Conservation (phyloP, 75 land plant species). For the Ceratopteris richardii region DNA sequence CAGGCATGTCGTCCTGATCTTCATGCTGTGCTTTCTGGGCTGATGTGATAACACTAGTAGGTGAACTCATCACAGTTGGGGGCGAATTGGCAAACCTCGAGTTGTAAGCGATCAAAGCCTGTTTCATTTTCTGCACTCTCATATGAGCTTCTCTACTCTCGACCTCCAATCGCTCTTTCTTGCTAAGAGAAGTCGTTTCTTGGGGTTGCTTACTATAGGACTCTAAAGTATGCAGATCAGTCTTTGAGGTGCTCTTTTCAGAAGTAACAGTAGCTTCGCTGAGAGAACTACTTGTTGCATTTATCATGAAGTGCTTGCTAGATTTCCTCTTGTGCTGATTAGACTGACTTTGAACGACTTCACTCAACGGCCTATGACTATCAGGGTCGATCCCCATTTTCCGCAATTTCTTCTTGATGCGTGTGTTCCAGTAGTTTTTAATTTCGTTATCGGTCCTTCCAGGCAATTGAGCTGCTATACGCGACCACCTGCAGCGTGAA, state of each 20-base stretch:
- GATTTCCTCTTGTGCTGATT: too few species aligned
- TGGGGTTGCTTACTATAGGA: too few species aligned
- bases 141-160: constrained; percentile 6
- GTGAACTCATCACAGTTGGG: background rate
- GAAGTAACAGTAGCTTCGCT: too few species aligned
- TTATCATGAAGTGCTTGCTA: too few species aligned
- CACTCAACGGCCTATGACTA: constrained; percentile 43
- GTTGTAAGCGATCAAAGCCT: background rate
- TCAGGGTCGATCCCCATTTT: constrained; percentile 73
- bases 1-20: too few species aligned
- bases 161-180: constrained; percentile 1
- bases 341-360: too few species aligned
- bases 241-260: too few species aligned
- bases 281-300: too few species aligned
- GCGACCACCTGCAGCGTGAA: constrained; percentile 50
- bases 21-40: background rate
- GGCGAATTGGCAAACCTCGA: background rate
- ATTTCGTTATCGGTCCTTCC: constrained; percentile 71
- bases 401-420: constrained; percentile 52
- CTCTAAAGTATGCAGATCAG: too few species aligned
- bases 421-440: constrained; percentile 78
- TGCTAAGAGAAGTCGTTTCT: background rate
- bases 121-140: constrained; percentile 2
- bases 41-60: background rate
- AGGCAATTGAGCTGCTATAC: constrained; percentile 64